Evolutionary conservation across 768 basidiomycete species (phyloP).

Genomic region (Tulasnella sp.): DNA sequence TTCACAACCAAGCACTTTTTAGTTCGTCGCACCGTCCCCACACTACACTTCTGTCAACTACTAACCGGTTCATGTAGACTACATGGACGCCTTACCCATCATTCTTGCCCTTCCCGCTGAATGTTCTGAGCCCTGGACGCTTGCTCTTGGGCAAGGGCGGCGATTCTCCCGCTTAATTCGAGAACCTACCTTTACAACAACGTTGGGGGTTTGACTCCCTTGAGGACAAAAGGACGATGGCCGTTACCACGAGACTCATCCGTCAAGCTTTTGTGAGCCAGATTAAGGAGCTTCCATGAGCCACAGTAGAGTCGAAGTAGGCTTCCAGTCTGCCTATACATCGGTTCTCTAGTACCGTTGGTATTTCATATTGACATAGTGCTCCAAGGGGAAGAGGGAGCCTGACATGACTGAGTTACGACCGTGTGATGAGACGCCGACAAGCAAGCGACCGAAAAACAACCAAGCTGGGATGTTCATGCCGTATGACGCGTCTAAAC

Average conservation of each 20-base stretch:
- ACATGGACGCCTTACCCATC: slow-evolving; percentile 12
- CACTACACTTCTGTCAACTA: background rate
- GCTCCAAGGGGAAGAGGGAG: background rate
- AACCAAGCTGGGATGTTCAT: background rate
- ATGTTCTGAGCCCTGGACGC: slow-evolving; percentile 13
- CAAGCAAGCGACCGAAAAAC: background rate
- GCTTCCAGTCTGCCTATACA: no score
- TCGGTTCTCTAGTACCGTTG: no score
- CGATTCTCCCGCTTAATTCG: background rate
- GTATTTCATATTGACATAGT: no score
- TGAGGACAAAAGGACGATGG: background rate
- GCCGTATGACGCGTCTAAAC: background rate
- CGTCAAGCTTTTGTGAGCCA: background rate
- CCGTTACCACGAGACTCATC: background rate
- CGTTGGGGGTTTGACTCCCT: background rate
- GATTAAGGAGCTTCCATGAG: no score
- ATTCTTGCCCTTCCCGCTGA: slow-evolving; percentile 12
- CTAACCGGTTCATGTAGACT: background rate
- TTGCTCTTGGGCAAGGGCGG: background rate
- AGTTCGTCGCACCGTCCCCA: background rate
- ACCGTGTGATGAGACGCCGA: background rate
- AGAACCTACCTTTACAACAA: background rate
- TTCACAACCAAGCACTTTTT: slow-evolving; percentile 19
- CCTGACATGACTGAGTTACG: background rate
- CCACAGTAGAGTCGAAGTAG: no score